phyloP scores from a whole-genome alignment of 1,284 basidiomycete species.

The Malassezia globosa region DNA sequence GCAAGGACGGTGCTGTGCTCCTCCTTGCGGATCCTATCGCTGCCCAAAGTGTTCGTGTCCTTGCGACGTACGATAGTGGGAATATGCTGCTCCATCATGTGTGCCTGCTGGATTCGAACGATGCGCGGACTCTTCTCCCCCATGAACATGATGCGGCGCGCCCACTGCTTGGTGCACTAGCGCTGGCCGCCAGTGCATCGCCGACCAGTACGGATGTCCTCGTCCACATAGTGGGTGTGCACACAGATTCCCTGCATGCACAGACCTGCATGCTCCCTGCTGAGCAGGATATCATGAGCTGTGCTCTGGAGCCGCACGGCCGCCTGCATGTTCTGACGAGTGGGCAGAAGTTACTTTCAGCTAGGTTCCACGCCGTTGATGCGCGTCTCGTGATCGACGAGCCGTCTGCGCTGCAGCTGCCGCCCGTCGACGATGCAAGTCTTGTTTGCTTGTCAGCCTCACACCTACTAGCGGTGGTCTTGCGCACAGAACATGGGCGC shows the following conservation, averaged over 20 bases:
- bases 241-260: neutral
- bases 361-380: neutral
- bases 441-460: constrained; percentile 8
- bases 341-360: constrained; percentile 1
- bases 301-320: neutral
- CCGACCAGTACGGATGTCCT: neutral
- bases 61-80: neutral
- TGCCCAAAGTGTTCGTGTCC: neutral
- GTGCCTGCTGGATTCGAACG: neutral
- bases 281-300: neutral
- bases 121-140: neutral
- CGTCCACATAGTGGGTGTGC: neutral
- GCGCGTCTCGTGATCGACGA: neutral
- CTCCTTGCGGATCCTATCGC: constrained; percentile 5
- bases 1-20: constrained; percentile 3
- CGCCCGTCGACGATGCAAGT: neutral
- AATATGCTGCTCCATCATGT: neutral
- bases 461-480: constrained; percentile 11
- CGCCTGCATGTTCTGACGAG: constrained; percentile 2
- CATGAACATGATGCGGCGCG: neutral
- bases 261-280: neutral
- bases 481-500: neutral
- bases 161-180: neutral
- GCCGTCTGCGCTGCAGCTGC: neutral
- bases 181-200: neutral